A percentile compares a stretch with the other conserved stretches of the same genome.
Evolutionary conservation across 2,329 filamentous ascomycete genomes (phyloP).

Genomic region (Blastomyces parvus): DNA sequence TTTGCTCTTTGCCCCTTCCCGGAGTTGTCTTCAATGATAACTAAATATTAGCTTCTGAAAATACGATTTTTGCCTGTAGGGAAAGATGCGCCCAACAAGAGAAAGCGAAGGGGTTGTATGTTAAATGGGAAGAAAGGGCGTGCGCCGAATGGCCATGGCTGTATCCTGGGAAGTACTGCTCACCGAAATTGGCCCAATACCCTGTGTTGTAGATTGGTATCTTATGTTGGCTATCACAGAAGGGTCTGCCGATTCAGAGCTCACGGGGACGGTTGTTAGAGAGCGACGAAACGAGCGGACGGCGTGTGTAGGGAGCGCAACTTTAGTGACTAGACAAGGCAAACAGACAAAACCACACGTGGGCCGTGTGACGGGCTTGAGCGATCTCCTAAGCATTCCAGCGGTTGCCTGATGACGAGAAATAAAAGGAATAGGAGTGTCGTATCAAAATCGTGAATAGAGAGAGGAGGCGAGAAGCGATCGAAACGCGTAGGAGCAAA

Average conservation of each 20-base stretch:
- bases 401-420: background rate
- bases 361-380: conserved; percentile 30
- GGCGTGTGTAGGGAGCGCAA: conserved; percentile 18
- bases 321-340: conserved; percentile 25
- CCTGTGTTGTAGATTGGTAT: background rate
- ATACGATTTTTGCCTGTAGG: background rate
- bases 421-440: background rate
- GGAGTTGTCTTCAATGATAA: background rate
- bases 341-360: conserved; percentile 28
- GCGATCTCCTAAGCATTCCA: conserved; percentile 30
- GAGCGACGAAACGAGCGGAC: conserved; percentile 23
- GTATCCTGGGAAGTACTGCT: background rate
- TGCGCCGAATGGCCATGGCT: background rate
- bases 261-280: conserved; percentile 11
- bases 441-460: background rate
- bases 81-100: background rate
- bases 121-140: background rate
- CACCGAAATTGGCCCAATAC: background rate
- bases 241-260: background rate
- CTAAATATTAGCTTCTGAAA: background rate
- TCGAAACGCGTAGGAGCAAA: background rate
- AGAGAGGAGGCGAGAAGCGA: background rate
- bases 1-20: background rate
- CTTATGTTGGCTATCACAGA: background rate
- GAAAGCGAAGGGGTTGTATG: background rate